Evolutionary conservation across 208 protist species (phyloP).

Genomic region (Blastocrithidia nonstop): DNA sequence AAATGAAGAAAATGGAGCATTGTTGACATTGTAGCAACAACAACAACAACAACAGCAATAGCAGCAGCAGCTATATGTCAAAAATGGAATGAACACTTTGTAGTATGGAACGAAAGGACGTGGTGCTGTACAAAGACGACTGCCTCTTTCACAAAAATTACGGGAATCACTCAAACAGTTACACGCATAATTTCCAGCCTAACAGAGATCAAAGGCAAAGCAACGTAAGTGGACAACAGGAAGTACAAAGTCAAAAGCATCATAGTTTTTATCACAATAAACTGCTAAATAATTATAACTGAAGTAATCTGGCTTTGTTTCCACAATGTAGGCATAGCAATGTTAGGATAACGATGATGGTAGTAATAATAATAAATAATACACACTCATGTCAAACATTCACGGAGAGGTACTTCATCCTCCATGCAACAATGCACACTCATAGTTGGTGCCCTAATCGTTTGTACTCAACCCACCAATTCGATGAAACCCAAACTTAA

Average conservation of each 20-base stretch:
- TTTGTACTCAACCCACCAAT: constrained; percentile 22
- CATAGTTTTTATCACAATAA: too few species aligned
- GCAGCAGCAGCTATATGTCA: neutral
- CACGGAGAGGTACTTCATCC: constrained; percentile 46
- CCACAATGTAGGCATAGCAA: too few species aligned
- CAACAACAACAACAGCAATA: neutral
- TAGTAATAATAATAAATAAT: too few species aligned
- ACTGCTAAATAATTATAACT: too few species aligned
- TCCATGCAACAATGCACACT: constrained; percentile 39
- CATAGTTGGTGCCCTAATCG: constrained; percentile 21
- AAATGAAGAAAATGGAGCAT: constrained; percentile 14
- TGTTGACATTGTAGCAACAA: neutral
- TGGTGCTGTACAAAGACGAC: constrained; percentile 3
- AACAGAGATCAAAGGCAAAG: too few species aligned
- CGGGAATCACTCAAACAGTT: constrained; percentile 21
- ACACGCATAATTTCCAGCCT: constrained; percentile 20
- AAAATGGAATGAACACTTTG: too few species aligned
- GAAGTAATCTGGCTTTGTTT: too few species aligned
- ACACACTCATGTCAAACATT: constrained; percentile 53
- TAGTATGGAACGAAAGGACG: constrained; percentile 7
- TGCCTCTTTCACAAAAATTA: constrained; percentile 35
- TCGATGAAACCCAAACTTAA: constrained; percentile 7
- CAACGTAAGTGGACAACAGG: too few species aligned
- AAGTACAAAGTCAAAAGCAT: too few species aligned
- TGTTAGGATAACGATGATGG: too few species aligned